Base-by-base conservation (phyloP, 805 yeast genomes). In the Ogataea salicorniae region DNA sequence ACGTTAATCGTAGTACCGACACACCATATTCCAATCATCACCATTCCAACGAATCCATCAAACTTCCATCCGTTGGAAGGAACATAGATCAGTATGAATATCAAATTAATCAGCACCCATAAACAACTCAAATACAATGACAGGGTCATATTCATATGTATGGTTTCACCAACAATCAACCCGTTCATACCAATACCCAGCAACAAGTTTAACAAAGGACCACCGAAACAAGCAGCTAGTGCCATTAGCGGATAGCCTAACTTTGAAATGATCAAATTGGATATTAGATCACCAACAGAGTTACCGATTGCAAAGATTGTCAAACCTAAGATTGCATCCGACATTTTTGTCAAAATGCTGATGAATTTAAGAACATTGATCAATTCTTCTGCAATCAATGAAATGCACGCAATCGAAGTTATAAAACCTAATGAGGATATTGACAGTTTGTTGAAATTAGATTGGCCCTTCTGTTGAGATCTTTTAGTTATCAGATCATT, bases 161-260 rank as follows among this genome's bases (percentile, higher is more conserved):
- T 58, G 38, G 72, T 66, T 1, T 42, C 48, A 7, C 58, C 63
- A 7, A 76, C 66, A 1, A 81, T 49, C 34, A 87, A 50, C 0
- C 92, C 90, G 55, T 87, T 84, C 5, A 84, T 58, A 0, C 97
- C 97, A 50, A 92, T 68, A 0, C 97, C 95, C 37, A 91, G 72
- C 11, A 94, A 69, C 39, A 85, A 70, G 45, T 90, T 84, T 38
- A 94, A 63, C 48, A 92, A 67, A 0, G 98, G 98, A 1, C 97
- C 89, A 0, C 97, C 98, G 63, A 91, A 85, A 60, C 98, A 91
- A 0, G 97, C 97, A 29, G 94, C 87, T n/a, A 94, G 71, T 0
- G 97, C 97, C 86, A 92, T 86, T 41, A 85, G 74, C 0, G 96
- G 87, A 68, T 80, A 82, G 0, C 96, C 96, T 74, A 87, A 77